A percentile compares a stretch with the other conserved stretches of the same genome.
Evolutionary conservation across 192 early-diverging fungal species (phyloP).

Genomic region (Linnemannia zychae): DNA sequence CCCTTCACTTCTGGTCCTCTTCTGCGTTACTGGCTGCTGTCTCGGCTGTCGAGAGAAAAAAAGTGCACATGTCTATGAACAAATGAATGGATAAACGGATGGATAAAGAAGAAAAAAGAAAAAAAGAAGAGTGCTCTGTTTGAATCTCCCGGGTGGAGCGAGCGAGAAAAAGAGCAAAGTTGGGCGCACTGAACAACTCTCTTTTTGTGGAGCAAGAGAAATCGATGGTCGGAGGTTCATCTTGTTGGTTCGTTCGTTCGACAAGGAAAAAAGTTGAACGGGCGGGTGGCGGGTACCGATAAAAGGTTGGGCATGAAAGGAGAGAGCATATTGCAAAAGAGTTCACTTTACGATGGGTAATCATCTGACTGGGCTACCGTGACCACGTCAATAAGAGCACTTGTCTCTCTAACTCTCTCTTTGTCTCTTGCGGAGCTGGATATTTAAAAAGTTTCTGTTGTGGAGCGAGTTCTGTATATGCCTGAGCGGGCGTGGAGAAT

Average conservation of each 20-base stretch:
- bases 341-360: neutral
- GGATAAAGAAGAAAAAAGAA: neutral
- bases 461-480: neutral
- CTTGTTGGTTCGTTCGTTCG: neutral
- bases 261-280: neutral
- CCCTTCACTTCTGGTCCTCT: too few species aligned
- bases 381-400: neutral
- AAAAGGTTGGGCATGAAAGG: neutral
- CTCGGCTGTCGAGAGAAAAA: neutral
- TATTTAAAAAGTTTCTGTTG: neutral
- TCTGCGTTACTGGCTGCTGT: too few species aligned
- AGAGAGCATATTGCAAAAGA: neutral
- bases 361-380: neutral
- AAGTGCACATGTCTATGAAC: neutral
- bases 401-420: neutral
- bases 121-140: slow-evolving; percentile 1
- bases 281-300: neutral
- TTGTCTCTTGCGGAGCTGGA: neutral
- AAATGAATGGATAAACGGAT: neutral
- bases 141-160: neutral
- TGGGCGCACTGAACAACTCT: neutral
- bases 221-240: neutral
- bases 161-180: neutral
- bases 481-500: neutral
- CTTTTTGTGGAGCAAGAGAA: neutral